Conservation (phyloP, 306 rosid genomes). For the Dryas alaskensis region DNA sequence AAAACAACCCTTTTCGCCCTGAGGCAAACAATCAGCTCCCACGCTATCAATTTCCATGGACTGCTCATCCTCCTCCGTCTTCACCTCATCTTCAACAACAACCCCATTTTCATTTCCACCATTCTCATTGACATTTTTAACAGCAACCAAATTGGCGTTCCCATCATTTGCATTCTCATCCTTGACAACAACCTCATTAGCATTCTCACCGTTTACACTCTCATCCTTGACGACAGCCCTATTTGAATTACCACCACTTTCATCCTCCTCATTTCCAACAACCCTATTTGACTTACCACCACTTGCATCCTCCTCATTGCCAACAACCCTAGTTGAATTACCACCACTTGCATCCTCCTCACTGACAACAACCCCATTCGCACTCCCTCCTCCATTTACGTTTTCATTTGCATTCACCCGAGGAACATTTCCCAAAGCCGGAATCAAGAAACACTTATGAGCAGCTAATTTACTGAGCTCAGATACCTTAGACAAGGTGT, state of each 20-base stretch:
- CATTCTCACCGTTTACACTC: neutral
- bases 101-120: conserved; percentile 22
- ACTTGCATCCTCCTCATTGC: neutral
- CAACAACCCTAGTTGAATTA: neutral
- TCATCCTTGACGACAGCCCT: neutral
- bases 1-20: conserved; percentile 28
- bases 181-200: neutral
- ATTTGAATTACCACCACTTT: neutral
- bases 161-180: neutral
- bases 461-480: conserved; percentile 38
- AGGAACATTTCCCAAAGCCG: conserved; percentile 31
- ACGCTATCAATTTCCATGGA: conserved; percentile 34
- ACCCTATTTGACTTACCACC: conserved; percentile 7
- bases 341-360: conserved; percentile 10
- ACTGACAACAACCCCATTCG: neutral
- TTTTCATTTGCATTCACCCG: conserved; percentile 11
- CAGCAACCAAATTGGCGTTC: neutral
- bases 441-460: conserved; percentile 52
- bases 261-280: neutral
- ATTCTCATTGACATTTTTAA: neutral
- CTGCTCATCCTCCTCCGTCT: conserved; percentile 24
- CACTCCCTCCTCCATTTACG: neutral
- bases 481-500: conserved; percentile 51
- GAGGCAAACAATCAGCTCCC: conserved; percentile 32
- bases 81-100: conserved; percentile 26